Base-by-base conservation (phyloP, 768 basidiomycete genomes). In the Coprinopsis strossmayeri region DNA sequence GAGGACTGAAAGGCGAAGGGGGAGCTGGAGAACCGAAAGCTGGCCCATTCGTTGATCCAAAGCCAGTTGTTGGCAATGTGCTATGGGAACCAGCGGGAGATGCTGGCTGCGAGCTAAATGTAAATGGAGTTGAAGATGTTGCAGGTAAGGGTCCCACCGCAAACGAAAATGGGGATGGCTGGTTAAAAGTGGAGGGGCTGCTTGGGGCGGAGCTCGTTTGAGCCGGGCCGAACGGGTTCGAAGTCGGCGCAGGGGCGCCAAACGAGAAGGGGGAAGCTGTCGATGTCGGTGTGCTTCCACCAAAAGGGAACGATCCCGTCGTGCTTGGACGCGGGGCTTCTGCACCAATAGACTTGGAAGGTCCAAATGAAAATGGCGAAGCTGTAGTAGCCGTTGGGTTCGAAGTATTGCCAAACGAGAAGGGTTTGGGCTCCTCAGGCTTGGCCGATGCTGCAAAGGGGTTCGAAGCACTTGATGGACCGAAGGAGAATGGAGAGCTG, bases 181-280 rank as follows among this genome's bases (percentile, higher is more conserved):
- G 74, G 53, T 67, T 70, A 52, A 80, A 82, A 2, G 77, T 75
- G 26, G 79, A 80, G 11, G 80, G 80, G 49, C 79, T 82, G 34
- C 68, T 69, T 24, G 79, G 80, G 20, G 78, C 69, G 37, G 81
- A 81, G 13, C 64, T 61, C 15, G 66, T 51, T 13, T 62, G 45
- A 18, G 67, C 61, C 44, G 74, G 69, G 23, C 70, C 70, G 54
- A 81, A 81, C 9, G 70, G 63, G 55, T 63, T 71, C 30, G 57
- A 55, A 40, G 57, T 55, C 9, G 60, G 50, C 21, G 65, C 58
- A 17, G 10, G 13, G 35, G 12, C 27, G 17, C 73, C 74, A 59
- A 78, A 78, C 20, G 46, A 41, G 53, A 70, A 64, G 15, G 74
- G 63, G 5, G 64, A 55, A 12, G 73, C 59, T 3, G 66, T 62